Evolutionary conservation across 1,284 basidiomycete species (phyloP).

Genomic region (Ganoderma boninense): DNA sequence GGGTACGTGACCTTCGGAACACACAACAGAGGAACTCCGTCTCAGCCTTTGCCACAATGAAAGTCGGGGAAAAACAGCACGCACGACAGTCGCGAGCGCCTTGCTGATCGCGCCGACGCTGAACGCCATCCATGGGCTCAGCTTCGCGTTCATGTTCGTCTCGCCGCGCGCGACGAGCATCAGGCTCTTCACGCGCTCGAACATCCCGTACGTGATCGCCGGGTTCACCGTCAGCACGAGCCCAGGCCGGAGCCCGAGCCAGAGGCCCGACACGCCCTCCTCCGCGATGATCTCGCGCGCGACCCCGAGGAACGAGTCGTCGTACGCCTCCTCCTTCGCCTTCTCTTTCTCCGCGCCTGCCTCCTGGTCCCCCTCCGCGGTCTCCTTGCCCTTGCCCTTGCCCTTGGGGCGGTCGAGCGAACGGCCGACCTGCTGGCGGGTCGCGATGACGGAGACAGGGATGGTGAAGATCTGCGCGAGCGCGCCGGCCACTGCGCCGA

Average conservation of each 20-base stretch:
- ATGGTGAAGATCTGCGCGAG: slow-evolving; percentile 99
- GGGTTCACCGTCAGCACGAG: slow-evolving; percentile 96
- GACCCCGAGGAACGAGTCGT: slow-evolving; percentile 81
- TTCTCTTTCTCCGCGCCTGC: slow-evolving; percentile 35
- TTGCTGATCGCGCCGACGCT: slow-evolving; percentile 94
- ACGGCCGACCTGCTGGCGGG: slow-evolving; percentile 91
- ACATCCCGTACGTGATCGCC: slow-evolving; percentile 97
- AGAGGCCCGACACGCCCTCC: slow-evolving; percentile 91
- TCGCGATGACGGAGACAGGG: slow-evolving; percentile 97
- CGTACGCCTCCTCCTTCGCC: slow-evolving; percentile 45
- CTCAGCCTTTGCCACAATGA: too few relatives aligned
- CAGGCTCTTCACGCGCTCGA: slow-evolving; percentile 88
- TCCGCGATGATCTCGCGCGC: slow-evolving; percentile 91
- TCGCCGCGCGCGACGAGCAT: slow-evolving; percentile 62
- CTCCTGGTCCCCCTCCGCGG: slow-evolving; percentile 25
- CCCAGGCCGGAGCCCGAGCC: slow-evolving; percentile 94
- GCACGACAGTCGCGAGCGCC: slow-evolving; percentile 92
- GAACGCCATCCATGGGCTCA: slow-evolving; percentile 87
- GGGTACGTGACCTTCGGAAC: slow-evolving; percentile 95
- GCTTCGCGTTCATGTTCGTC: slow-evolving; percentile 52
- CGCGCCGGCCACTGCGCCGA: slow-evolving; percentile 94
- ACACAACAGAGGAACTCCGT: too few relatives aligned
- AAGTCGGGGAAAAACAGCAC: too few relatives aligned
- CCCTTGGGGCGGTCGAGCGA: slow-evolving; percentile 34
- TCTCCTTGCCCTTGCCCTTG: slow-evolving; percentile 25